Evolutionary conservation across 73 alveolate species (phyloP).

Genomic region (Paramecium octaurelia): DNA sequence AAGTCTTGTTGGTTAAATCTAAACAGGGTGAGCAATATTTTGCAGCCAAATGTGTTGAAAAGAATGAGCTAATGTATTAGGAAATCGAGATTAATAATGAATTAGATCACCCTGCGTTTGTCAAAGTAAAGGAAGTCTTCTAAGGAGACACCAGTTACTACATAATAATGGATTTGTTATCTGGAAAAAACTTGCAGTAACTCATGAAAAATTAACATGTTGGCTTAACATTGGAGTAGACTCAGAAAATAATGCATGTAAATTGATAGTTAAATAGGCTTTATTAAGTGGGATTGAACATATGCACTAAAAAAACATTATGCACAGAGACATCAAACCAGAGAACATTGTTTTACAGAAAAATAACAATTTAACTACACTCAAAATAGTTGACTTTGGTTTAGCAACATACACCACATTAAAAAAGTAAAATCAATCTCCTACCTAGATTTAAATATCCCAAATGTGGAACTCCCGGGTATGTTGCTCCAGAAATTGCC

Average conservation of each 20-base stretch:
- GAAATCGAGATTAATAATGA: slow-evolving; percentile 25
- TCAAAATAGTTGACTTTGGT: slow-evolving; percentile 62
- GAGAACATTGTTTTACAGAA: slow-evolving; percentile 33
- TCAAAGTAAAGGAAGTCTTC: slow-evolving; percentile 48
- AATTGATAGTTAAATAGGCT: slow-evolving; percentile 22
- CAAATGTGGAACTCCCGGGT: slow-evolving; percentile 76
- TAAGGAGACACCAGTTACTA: slow-evolving; percentile 57
- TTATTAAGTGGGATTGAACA: slow-evolving; percentile 53
- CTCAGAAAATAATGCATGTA: slow-evolving; percentile 43
- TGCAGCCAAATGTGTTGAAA: slow-evolving; percentile 62
- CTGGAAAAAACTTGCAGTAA: slow-evolving; percentile 37
- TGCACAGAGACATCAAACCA: background rate
- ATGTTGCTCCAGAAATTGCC: slow-evolving; percentile 81
- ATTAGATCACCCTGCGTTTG: slow-evolving; percentile 51
- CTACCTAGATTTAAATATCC: slow-evolving; percentile 16
- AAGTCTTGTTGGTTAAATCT: slow-evolving; percentile 11
- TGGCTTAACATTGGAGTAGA: slow-evolving; percentile 36
- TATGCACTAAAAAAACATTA: slow-evolving; percentile 45
- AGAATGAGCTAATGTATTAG: slow-evolving; percentile 39
- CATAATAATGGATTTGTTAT: slow-evolving; percentile 49
- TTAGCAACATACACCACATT: slow-evolving; percentile 52
- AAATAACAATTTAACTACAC: slow-evolving; percentile 18
- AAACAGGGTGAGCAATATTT: slow-evolving; percentile 13
- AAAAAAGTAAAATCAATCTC: background rate
- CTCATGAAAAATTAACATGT: slow-evolving; percentile 25